Percentiles rank a stretch among this genome's conserved stretches.
Conservation (phyloP, 2,329 filamentous ascomycete species). For the Trichophaea hybrida region DNA sequence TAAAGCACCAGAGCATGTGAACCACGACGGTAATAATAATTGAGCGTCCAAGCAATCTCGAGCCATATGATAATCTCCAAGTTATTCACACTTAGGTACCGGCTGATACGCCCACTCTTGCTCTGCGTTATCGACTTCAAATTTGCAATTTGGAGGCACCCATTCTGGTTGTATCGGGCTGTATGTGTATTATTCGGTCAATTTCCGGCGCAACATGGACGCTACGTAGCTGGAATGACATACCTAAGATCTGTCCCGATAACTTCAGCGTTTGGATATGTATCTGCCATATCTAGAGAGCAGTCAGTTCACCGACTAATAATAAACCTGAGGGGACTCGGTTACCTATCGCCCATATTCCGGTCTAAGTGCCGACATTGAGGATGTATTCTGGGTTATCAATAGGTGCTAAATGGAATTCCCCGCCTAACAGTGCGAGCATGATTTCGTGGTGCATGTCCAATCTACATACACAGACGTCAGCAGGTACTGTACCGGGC, state of each 20-base stretch:
- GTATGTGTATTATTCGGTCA: neutral
- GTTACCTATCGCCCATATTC: neutral
- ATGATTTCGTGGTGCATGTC: neutral
- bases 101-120: constrained; percentile 20
- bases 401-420: constrained; percentile 3
- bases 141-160: constrained; percentile 22
- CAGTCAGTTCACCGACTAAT: neutral
- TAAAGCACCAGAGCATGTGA: neutral
- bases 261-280: constrained; percentile 17
- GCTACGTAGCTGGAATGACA: neutral
- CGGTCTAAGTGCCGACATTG: neutral
- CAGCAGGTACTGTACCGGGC: no score
- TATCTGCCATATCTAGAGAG: neutral
- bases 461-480: neutral
- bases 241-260: constrained; percentile 27
- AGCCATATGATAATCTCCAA: neutral
- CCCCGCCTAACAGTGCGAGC: neutral
- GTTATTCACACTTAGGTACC: neutral
- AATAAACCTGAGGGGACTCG: neutral
- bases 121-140: constrained; percentile 23
- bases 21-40: no score
- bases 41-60: no score
- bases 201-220: neutral
- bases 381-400: neutral
- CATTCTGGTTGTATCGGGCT: constrained; percentile 32